Evolutionary conservation across 371 early-diverging fungal species (phyloP), one percentile per base, ranked within the genome.

Genomic region (Rhizopus delemar): DNA sequence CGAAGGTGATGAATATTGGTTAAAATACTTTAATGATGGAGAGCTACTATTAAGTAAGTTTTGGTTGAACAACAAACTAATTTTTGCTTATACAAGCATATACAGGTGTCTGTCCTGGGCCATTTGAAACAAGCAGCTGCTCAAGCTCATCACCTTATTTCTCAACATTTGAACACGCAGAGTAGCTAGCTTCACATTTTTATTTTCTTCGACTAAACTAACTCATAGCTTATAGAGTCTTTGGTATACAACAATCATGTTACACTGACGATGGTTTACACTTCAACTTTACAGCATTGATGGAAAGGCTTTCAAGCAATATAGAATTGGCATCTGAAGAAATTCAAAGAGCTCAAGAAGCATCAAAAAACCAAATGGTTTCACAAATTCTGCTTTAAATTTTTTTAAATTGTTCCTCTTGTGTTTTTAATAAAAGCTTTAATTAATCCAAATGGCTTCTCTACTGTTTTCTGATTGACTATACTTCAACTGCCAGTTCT

Each of bases 401-500:
- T 33, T 32, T 31, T 31, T 32, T 32, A 13, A 29, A 29, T 50
- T 31, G 4, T 31, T 22, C n/a, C 22, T 15, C n/a, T 45, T 45
- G 13, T 45, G 8, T 2, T 15, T 45, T 2, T 38, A 54, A 41
- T 49, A 35, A 51, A 32, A 13, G 32, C 3, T 51, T 51, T n/a
- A 16, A 28, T 33, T 15, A 5, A 2, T 48, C 31, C 28, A 7
- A 12, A 28, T 29, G 15, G 2, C 48, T 29, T 29, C 29, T 29
- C 29, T 9, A 28, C 29, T 28, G 6, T 48, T 51, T 64, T 76
- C 75, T 4, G 70, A 59, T 52, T 74, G 62, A 49, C 41, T 67
- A 1, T 8, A 74, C 61, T 48, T 79, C 77, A 12, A 74, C 66
- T 35, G 74, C 57, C 4, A 66, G 63, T 34, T 80, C 77, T 12